phyloP scores from a whole-genome alignment of 139 green algal genomes.

The Tetraselmis striata region DNA sequence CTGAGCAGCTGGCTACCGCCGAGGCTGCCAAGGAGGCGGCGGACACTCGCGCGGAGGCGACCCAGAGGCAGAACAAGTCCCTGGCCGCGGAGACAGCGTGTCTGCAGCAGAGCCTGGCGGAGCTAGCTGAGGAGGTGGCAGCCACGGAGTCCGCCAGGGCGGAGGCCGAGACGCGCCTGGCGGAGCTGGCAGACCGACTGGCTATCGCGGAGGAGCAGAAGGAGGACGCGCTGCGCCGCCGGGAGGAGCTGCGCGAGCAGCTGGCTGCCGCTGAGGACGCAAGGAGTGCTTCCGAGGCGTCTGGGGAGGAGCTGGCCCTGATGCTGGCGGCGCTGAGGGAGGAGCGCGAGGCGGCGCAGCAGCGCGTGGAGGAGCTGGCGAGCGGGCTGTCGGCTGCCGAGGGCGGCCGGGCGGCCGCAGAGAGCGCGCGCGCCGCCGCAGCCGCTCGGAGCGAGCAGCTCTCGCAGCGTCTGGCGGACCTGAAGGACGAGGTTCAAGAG shows the following conservation, averaged over 20 bases:
- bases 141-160: no score
- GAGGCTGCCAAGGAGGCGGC: neutral
- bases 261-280: neutral
- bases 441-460: no score
- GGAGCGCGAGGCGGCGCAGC: neutral
- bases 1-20: neutral
- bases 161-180: no score
- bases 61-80: no score
- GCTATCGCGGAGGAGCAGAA: neutral
- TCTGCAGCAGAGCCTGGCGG: no score
- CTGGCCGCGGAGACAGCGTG: no score
- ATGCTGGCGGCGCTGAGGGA: neutral
- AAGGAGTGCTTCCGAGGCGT: neutral
- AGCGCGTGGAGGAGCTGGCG: neutral
- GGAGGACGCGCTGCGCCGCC: neutral
- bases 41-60: no score
- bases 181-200: neutral
- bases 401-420: no score
- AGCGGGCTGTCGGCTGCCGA: no score
- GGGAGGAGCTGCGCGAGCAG: neutral
- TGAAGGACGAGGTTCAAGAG: constrained; percentile 11
- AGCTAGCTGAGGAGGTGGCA: no score
- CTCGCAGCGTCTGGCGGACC: no score
- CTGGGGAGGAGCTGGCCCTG: neutral
- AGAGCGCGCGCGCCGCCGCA: no score